Evolutionary conservation across 768 basidiomycete species (phyloP), one percentile per base, ranked within the genome.

Genomic region (Hemileccinum rubropunctum): DNA sequence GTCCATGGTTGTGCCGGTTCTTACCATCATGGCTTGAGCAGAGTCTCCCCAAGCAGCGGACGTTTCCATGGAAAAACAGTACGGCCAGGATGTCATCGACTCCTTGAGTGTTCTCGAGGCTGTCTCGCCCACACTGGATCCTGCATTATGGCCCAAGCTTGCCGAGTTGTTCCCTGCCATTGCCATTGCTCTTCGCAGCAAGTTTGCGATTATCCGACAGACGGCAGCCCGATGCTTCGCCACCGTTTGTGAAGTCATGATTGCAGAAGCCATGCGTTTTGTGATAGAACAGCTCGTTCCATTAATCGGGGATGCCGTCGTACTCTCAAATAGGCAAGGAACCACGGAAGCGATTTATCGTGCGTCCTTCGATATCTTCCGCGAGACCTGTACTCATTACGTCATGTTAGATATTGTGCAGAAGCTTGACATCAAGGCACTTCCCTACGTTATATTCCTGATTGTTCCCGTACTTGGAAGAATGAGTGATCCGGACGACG

Each of bases 381-480:
- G 27, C 14, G 14, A 18, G 14, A 38, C 33, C n/a, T 21, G 51
- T 20, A 38, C 49, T 65, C 42, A 56, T 61, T 8, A 54, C 14
- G 8, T 53, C 35, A 46, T 34, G 0, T 17, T 60, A 98, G 95
- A 95, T 65, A 85, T 98, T 56, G 88, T 98, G 26, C 88, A 93
- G 57, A 80, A 81, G 52, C 80, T 99, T 43, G 94, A 98, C 58
- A 83, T 97, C 70, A 95, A 94, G 66, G 88, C 94, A 7, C 74
- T 99, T 37, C 95, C 97, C 11, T 99, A 98, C 63, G 88, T 98
- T 9, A 88, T 98, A 53, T 98, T 99, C 72, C 76, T 99, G 70
- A 83, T 99, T 28, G 95, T 98, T 0, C 97, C 97, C 0, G 83
- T 98, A 6, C 82, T 99, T 8, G 97, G 97, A 8, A 80, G 97